Base-by-base conservation (phyloP, 257 asterid genomes). In the Nicotiana knightiana region DNA sequence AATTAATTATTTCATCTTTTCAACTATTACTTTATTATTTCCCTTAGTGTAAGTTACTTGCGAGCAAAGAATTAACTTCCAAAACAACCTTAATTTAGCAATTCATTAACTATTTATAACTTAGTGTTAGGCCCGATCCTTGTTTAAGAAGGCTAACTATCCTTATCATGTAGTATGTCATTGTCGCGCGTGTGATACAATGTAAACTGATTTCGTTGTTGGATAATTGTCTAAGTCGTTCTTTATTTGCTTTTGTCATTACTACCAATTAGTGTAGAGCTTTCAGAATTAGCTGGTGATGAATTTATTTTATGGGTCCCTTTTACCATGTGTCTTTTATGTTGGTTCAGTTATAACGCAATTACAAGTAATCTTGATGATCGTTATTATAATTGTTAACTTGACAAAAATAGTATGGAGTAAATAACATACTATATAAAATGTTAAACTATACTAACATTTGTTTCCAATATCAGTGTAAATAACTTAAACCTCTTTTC, bases 11-110 rank as follows among this genome's bases (percentile, higher is more conserved):
- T 43, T 51, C 79, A 26, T 48, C 63, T 48, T 75, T 51, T 48
- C 5, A 75, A 51, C 28, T 26, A 71, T 71, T 48, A 26, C 79
- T 75, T 75, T 75, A 75, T 75, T 75, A 75, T 51, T 75, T 48
- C 79, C 79, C 62, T 73, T 75, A 26, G 9, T 75, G 79, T 75
- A 26, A 51, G 21, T 71, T 71, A 46, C 61, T 71, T 71, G 57
- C 51, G 18, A 39, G 3, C 17, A 24, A 71, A 71, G 78, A 18
- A 21, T 73, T 12, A 73, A 48, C 16, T 51, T 51, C 15, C 26
- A 26, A 46, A 75, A 26, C 63, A 75, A 75, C 79, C 63, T 21
- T 51, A 75, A 26, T 51, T 75, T 71, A 71, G 79, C 37, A 46
- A 26, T 65, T 65, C 71, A 66, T 32, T 65, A 65, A 65, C 43